Evolutionary conservation across 768 basidiomycete genomes (phyloP), one percentile per base, ranked within the genome.

Genomic region (Tubosaeta brunneosetosa): DNA sequence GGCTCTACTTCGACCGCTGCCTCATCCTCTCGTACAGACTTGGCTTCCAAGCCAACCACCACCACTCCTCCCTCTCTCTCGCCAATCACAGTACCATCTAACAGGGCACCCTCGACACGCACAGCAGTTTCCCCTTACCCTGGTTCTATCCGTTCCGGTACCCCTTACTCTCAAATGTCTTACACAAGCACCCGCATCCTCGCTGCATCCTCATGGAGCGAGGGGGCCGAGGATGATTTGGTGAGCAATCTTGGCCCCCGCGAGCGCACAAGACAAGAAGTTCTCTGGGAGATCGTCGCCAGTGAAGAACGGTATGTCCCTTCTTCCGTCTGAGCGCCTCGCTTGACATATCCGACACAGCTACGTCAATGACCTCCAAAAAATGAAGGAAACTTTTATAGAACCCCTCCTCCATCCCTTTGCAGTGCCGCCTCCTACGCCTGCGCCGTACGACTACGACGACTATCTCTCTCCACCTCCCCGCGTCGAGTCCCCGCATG

Each of bases 201-300:
- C 37, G 80, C 87, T 29, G 88, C 85, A 2, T 71, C 81, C 56
- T 90, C 88, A 17, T 97, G 94, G 94, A 94, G 91, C 64, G 91
- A 95, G 67, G 88, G 86, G 57, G 91, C 94, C 10, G 93, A 94
- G 67, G 92, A 91, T 51, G 94, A 97, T 69, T 82, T 97, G 40
- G 90, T 97, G 17, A 85, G 86, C 42, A 92, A 97, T 65, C 76
- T 97, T 33, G 91, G 93, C n/a, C 85, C 91, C 42, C 83, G 91
- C 55, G 94, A 97, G 68, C 83, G 94, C 52, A 97, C 94, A 36
- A 82, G 94, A 48, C 94, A 97, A 70, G 94, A 97, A 73, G 94
- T 97, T 6, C 71, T 97, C 26, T 97, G 92, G 76, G 94, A 97
- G 74, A 97, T 97, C 59, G 93, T 97, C 45, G 87, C 89, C 29